Evolutionary conservation across 2,329 filamentous ascomycete genomes (phyloP), one percentile per base, ranked within the genome.

Genomic region (Immersiporthe knoxdaviesiana): DNA sequence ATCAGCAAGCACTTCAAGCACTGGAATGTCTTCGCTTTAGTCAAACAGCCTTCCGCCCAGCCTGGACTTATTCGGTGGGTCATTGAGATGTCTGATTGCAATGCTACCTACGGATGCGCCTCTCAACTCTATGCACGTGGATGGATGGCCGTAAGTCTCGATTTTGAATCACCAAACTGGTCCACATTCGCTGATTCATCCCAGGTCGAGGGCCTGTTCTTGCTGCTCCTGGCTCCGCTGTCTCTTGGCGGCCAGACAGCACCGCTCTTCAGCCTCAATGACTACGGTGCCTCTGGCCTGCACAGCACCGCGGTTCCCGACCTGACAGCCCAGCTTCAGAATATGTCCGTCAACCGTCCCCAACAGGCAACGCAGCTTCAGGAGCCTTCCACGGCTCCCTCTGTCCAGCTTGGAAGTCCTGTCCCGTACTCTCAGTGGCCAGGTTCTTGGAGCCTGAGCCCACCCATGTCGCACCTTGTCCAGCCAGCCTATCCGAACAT

Each of bases 1-100:
- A 65, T 71, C 35, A 62, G 60, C 11, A 35, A 66, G 21, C 44
- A 71, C 47, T 69, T 71, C 70, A 69, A 67, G 8, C 67, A 71
- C 44, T 65, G 61, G 16, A 65, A 69, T 14, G 35, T 71, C 56
- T 71, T 67, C 37, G 70, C 70, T 21, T 37, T 71, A 5, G 47
- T 69, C 44, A 66, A 52, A 37, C 70, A 71, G 67, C 54, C 70
- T 10, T 58, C 67, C 39, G 24, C 52, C n/a, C 54, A 67, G 12
- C 62, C 60, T 32, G 70, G 59, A 12, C 62, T 47, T 18, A 63
- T 59, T 24, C 64, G 56, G 10, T 71, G 70, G 70, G 30, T 67
- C 30, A 60, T 71, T 24, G 70, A 71, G n/a, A 69, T 69, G n/a
- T 68, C 68, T 10, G 70, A 67, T 18, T 56, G 30, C 39, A 68